Percentiles rank a stretch among this genome's conserved stretches.
Evolutionary conservation across 75 land plant species (phyloP).

Genomic region (Picea sitchensis): DNA sequence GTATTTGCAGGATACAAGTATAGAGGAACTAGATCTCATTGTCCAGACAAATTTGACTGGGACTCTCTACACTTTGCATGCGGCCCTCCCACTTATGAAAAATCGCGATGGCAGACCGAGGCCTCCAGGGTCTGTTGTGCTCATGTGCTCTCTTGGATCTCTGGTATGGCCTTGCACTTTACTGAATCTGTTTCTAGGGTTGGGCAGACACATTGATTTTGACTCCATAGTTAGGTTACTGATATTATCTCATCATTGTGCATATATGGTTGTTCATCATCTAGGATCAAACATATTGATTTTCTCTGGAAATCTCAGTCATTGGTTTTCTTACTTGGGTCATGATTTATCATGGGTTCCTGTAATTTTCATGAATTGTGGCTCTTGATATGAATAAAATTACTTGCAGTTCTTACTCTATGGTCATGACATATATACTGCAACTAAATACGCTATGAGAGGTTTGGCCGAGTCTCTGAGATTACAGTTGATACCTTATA

Average conservation of each 20-base stretch:
- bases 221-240: too few relatives aligned
- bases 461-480: slow-evolving; percentile 22
- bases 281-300: background rate
- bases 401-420: slow-evolving; percentile 22
- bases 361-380: too few relatives aligned
- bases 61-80: slow-evolving; percentile 21
- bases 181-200: too few relatives aligned
- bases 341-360: too few relatives aligned
- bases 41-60: slow-evolving; percentile 16
- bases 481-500: slow-evolving; percentile 25
- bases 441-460: slow-evolving; percentile 24
- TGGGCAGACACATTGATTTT: too few relatives aligned
- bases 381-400: slow-evolving; percentile 9
- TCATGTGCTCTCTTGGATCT: slow-evolving; percentile 24
- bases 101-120: background rate
- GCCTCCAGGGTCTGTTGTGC: slow-evolving; percentile 20
- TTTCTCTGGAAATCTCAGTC: too few relatives aligned
- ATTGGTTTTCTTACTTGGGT: too few relatives aligned
- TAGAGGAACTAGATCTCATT: slow-evolving; percentile 14
- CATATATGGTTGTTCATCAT: background rate
- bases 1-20: slow-evolving; percentile 12
- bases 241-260: too few relatives aligned
- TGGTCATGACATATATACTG: slow-evolving; percentile 25
- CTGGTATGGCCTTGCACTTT: slow-evolving; percentile 8
- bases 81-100: slow-evolving; percentile 28